Evolutionary conservation across 1,284 basidiomycete species (phyloP).

Genomic region (Rhizopogon parksii): DNA sequence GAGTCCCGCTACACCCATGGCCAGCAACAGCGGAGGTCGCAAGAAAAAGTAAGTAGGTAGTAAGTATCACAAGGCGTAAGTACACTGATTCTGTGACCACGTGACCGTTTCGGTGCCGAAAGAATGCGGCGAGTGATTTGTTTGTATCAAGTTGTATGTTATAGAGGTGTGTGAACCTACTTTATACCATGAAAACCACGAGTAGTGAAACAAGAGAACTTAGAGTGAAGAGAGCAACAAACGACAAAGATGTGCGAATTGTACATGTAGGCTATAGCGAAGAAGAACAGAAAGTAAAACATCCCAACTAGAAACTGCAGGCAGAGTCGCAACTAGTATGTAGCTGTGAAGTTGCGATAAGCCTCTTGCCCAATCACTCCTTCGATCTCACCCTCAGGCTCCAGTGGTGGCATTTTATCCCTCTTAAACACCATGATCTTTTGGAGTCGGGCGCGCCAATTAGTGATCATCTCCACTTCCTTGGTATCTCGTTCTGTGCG

Average conservation of each 20-base stretch:
- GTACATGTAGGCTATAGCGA: not conserved
- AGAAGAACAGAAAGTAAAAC: not conserved
- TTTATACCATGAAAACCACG: not conserved
- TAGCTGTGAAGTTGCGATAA: slow-evolving; percentile 45
- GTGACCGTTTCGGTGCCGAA: not conserved
- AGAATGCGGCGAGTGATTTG: no score
- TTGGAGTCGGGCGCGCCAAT: slow-evolving; percentile 79
- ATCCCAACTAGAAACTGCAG: not conserved
- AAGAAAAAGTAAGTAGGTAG: not conserved
- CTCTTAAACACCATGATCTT: slow-evolving; percentile 61
- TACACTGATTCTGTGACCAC: not conserved
- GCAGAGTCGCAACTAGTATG: slow-evolving; percentile 14
- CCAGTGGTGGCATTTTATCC: slow-evolving; percentile 5
- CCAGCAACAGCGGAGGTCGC: not conserved
- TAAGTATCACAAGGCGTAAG: no score
- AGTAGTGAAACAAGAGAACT: not conserved
- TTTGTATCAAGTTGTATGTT: no score
- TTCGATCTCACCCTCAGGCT: slow-evolving; percentile 22
- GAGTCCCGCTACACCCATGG: slow-evolving; percentile 45
- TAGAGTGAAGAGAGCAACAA: not conserved
- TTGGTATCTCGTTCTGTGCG: slow-evolving; percentile 65
- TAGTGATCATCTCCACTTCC: slow-evolving; percentile 76
- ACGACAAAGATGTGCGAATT: not conserved
- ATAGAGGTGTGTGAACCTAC: not conserved
- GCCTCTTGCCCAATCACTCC: slow-evolving; percentile 42